Evolutionary conservation across 345 rosid genomes (phyloP), one percentile per base, ranked within the genome.

Genomic region (Salix viminalis): DNA sequence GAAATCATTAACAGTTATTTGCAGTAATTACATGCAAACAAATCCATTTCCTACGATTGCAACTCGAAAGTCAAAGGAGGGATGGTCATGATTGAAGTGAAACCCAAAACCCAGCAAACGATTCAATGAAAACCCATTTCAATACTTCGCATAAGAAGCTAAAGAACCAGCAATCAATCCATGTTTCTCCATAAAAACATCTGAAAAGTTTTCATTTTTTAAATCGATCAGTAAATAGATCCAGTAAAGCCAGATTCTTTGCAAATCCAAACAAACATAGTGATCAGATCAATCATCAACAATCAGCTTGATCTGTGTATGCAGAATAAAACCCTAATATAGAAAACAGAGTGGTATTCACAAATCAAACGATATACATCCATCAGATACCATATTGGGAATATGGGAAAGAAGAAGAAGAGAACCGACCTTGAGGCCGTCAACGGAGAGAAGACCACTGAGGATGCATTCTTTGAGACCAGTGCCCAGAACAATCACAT

Each of bases 401-500:
- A 1, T 30, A 10, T 39, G 16, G 30, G 1, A 18, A 61, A 24
- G 39, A 32, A 61, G 64, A 26, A 69, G 6, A 48, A 80, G 80
- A 70, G 21, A 70, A 44, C 24, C 1, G 62, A 96, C 99, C 99
- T 94, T 96, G 76, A 94, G 88, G 76, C 99, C 94, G 65, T 94
- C 98, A 77, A 96, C 99, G 69, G 99, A 96, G 88, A 96, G 99
- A 73, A 96, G 97, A 41, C 99, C 99, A 75, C 98, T 94, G 75
- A 96, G 97, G 87, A 96, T 96, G 85, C 99, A 96, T 84, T 96
- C 99, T 82, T 96, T 96, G 84, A 96, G 99, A 77, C 99, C 99
- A 62, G 99, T 96, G 48, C 99, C 99, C 52, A 96, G 82, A 52
- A 96, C 99, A 4, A 96, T 81, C 30, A 91, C 97, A 75, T 96